phyloP scores from a whole-genome alignment of 2,329 filamentous ascomycete genomes.

The Lachnellula hyalina region DNA sequence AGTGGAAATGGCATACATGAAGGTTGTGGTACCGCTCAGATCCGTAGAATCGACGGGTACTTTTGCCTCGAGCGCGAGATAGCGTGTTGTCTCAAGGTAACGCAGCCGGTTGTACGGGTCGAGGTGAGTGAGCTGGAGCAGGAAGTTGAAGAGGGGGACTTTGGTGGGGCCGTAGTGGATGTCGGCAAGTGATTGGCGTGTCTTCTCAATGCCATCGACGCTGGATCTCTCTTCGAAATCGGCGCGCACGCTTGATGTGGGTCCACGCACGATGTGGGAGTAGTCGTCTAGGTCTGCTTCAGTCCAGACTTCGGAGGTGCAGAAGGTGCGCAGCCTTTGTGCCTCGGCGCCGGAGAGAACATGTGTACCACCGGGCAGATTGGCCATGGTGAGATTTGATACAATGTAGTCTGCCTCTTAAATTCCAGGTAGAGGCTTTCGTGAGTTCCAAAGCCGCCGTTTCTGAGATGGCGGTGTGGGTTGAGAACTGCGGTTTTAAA shows the following conservation, averaged over 20 bases:
- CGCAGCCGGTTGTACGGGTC: not conserved
- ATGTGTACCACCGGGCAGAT: not conserved
- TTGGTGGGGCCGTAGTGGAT: conserved; percentile 7
- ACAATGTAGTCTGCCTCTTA: no score
- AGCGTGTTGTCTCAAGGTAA: conserved; percentile 4
- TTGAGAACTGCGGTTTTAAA: no score
- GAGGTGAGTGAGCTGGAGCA: conserved; percentile 10
- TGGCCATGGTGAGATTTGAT: not conserved
- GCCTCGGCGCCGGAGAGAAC: conserved; percentile 6
- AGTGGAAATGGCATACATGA: conserved; percentile 7
- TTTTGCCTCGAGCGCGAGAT: conserved; percentile 3
- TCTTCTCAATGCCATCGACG: not conserved
- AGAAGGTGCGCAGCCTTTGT: conserved; percentile 2
- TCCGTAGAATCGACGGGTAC: conserved; percentile 8
- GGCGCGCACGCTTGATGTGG: not conserved
- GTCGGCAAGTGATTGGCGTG: not conserved
- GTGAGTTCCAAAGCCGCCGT: no score
- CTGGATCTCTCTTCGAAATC: conserved; percentile 1
- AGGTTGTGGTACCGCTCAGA: conserved; percentile 5
- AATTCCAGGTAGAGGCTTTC: no score
- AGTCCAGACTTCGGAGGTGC: conserved; percentile 1
- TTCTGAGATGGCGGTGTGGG: no score
- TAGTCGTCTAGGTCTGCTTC: conserved; percentile 4
- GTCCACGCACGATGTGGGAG: conserved; percentile 1
- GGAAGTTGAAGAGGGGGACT: conserved; percentile 9